Conservation (phyloP, 2,329 filamentous ascomycete genomes). For the Hymenoscyphus linearis region DNA sequence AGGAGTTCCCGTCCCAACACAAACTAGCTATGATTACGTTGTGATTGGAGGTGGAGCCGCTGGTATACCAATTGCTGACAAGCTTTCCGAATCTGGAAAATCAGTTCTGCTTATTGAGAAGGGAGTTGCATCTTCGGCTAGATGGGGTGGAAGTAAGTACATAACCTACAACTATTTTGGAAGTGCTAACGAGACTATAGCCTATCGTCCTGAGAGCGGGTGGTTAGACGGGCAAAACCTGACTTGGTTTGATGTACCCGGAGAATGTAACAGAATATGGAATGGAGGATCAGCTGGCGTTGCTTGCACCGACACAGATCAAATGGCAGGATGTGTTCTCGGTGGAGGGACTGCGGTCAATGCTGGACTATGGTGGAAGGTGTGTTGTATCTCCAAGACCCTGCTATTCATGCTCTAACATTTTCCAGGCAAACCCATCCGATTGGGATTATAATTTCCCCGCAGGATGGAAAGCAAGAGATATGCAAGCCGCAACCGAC, state of each 20-base stretch:
- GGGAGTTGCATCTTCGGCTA: constrained; percentile 56
- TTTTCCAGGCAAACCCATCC: constrained; percentile 45
- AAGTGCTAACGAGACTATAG: constrained; percentile 13
- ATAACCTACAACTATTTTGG: background rate
- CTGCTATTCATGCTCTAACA: constrained; percentile 12
- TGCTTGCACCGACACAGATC: constrained; percentile 63
- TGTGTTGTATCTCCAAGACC: constrained; percentile 21
- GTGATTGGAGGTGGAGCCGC: constrained; percentile 50
- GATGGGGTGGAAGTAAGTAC: constrained; percentile 50
- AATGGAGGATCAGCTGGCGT: constrained; percentile 37
- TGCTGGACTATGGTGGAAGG: constrained; percentile 63
- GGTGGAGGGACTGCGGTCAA: constrained; percentile 55
- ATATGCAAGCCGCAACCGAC: constrained; percentile 54
- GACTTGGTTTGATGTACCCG: constrained; percentile 67
- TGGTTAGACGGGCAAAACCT: constrained; percentile 57
- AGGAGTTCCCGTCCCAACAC: constrained; percentile 40
- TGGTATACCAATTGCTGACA: constrained; percentile 50
- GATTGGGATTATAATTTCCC: constrained; percentile 74
- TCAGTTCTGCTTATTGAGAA: constrained; percentile 60
- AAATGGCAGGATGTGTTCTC: constrained; percentile 67
- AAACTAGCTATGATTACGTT: constrained; percentile 48
- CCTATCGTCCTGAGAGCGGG: constrained; percentile 37
- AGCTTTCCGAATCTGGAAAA: constrained; percentile 57
- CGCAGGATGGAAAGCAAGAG: constrained; percentile 60
- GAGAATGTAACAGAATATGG: constrained; percentile 63